phyloP scores from a whole-genome alignment of 495 filamentous ascomycete species.

The Xylaria telfairii region DNA sequence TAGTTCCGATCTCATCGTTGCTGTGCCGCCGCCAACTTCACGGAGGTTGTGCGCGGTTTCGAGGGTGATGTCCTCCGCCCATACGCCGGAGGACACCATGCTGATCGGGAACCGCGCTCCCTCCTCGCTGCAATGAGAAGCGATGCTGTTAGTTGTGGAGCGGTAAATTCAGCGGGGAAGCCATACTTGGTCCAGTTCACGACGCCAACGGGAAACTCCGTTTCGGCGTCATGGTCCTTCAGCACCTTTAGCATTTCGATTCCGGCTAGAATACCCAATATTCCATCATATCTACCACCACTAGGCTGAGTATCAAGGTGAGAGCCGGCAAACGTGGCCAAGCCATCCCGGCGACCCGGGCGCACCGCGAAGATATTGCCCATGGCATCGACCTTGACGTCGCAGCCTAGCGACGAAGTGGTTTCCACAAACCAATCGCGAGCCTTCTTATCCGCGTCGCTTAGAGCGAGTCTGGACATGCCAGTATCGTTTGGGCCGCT shows the following conservation, averaged over 20 bases:
- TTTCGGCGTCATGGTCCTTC: conserved; percentile 71
- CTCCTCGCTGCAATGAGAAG: conserved; percentile 62
- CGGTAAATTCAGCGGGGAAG: conserved; percentile 25
- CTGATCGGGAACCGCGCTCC: conserved; percentile 81
- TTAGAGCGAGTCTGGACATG: conserved; percentile 64
- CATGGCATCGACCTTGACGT: conserved; percentile 46
- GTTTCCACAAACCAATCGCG: conserved; percentile 79
- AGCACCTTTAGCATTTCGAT: conserved; percentile 74
- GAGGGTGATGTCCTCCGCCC: conserved; percentile 71
- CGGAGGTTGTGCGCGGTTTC: conserved; percentile 65
- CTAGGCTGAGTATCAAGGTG: conserved; percentile 82
- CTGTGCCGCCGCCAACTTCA: conserved; percentile 57
- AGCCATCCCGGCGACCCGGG: conserved; percentile 24
- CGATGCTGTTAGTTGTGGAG: background rate
- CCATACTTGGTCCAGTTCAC: conserved; percentile 80
- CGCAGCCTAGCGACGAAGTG: conserved; percentile 70
- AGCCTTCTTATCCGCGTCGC: conserved; percentile 71
- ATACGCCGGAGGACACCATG: conserved; percentile 79
- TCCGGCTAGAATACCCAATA: conserved; percentile 74
- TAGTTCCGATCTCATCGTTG: conserved; percentile 72
- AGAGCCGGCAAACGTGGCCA: conserved; percentile 67
- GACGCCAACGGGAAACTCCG: conserved; percentile 72
- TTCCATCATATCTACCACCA: conserved; percentile 78
- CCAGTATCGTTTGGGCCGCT: conserved; percentile 44
- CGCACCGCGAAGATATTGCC: conserved; percentile 57